Evolutionary conservation across 2,329 filamentous ascomycete species (phyloP).

Genomic region (Pseudocercospora musae): DNA sequence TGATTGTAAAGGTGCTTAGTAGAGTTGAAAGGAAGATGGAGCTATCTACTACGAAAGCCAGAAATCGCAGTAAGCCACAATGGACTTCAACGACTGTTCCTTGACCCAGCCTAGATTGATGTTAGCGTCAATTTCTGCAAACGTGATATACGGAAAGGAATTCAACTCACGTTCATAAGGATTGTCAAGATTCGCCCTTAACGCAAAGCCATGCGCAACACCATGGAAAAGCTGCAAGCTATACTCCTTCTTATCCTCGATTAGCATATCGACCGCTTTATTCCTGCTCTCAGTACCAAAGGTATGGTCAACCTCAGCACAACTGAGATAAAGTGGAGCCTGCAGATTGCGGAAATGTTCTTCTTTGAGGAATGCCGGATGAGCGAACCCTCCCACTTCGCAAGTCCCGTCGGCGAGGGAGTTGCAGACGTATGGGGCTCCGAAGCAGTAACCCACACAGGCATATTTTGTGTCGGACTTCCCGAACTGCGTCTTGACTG

Average conservation of each 20-base stretch:
- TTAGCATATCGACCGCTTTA: constrained; percentile 45
- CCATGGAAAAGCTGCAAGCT: constrained; percentile 36
- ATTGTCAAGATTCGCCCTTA: constrained; percentile 41
- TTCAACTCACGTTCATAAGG: constrained; percentile 40
- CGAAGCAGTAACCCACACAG: constrained; percentile 38
- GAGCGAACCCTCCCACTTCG: constrained; percentile 49
- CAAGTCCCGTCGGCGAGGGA: constrained; percentile 27
- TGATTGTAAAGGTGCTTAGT: background rate
- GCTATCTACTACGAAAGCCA: background rate
- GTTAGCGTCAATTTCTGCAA: background rate
- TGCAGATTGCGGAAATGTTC: constrained; percentile 19
- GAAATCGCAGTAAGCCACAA: constrained; percentile 6
- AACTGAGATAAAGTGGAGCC: constrained; percentile 47
- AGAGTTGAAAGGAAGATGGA: too few species aligned
- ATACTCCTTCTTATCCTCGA: constrained; percentile 37
- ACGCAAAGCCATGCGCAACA: constrained; percentile 37
- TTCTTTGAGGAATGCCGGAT: constrained; percentile 51
- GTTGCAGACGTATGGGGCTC: constrained; percentile 12
- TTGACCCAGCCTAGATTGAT: constrained; percentile 3
- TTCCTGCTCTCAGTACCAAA: constrained; percentile 42
- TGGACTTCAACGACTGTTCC: constrained; percentile 4
- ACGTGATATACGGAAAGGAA: background rate
- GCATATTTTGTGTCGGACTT: constrained; percentile 38
- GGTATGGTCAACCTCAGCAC: constrained; percentile 46
- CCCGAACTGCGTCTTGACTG: constrained; percentile 39